These are phyloP conservation scores for Coffea eugenioides DNA, from an alignment of 257 asterid species.

Conservation along the genomic window DNA sequence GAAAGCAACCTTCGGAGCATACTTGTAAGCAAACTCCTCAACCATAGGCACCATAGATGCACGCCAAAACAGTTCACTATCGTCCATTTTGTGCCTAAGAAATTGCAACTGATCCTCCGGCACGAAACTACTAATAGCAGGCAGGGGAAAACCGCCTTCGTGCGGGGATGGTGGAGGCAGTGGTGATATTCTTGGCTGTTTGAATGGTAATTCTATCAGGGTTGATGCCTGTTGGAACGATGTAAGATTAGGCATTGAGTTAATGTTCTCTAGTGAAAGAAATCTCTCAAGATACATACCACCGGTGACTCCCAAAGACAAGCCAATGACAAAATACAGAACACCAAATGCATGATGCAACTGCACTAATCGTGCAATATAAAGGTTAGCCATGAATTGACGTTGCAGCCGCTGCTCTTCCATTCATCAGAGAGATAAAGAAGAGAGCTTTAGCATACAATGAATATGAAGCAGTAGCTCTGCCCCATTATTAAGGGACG, in stretches of 20 bases:
- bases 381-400: background rate
- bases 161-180: background rate
- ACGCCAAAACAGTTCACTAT: constrained; percentile 18
- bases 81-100: constrained; percentile 18
- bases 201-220: constrained; percentile 1
- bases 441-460: background rate
- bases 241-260: background rate
- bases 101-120: background rate
- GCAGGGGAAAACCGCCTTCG: background rate
- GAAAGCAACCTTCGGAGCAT: background rate
- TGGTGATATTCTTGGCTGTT: background rate
- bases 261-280: background rate
- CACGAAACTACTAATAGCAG: background rate
- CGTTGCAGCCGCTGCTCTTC: constrained; percentile 1
- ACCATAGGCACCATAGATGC: constrained; percentile 55
- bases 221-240: background rate
- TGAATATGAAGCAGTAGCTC: background rate
- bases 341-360: constrained; percentile 5
- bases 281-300: constrained; percentile 8
- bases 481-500: constrained; percentile 3
- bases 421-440: background rate
- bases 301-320: constrained; percentile 13
- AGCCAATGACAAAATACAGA: constrained; percentile 17
- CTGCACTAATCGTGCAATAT: constrained; percentile 7
- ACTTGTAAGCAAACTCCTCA: constrained; percentile 16